Evolutionary conservation across 2,329 filamentous ascomycete genomes (phyloP), one percentile per base, ranked within the genome.

Genomic region (Pseudopyrenochaeta lycopersici): DNA sequence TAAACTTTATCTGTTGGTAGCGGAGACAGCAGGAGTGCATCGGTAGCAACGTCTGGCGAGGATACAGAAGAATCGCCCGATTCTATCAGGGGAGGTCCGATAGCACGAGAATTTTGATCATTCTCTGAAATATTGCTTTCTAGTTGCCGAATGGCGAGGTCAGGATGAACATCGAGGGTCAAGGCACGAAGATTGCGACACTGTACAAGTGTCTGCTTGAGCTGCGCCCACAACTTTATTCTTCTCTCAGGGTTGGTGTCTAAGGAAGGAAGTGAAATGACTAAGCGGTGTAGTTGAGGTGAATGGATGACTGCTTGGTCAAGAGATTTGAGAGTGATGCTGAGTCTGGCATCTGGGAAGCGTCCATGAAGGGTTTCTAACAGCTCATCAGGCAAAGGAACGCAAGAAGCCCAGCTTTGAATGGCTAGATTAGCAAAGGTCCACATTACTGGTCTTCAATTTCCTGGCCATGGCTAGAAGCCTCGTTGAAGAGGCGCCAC

Each of bases 371-470:
- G n/a, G 1, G 39, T 36, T n/a, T 40, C 14, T 4, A 60, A 49
- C 4, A 63, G 11, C 2, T 36, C 38, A 9, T 31, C 31, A 7
- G 57, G 38, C 17, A 66, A 39, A 6, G 49, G 51, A 12, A 46
- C 14, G 15, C 63, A 41, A 17, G 39, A 48, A 20, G 54, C 41
- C 63, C 63, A 66, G 30, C 49, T 63, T 39, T 35, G 54, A 12
- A 29, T 1, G 11, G 15, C 11, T 27, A 15, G 5, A 14, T 43
- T 40, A 21, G 30, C 31, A 21, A 33, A 44, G 17, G 36, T 4
- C 20, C 4, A 5, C 38, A 18, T 4, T 4, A 30, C 33, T 15
- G n/a, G 6, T 9, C 33, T 9, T 17, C 6, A 17, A 17, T n/a
- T 17, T n/a, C 11, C 33, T 11, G 21, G 17, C 35, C 7, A 38